Base-by-base conservation (phyloP, 768 basidiomycete species). In the Boletus pseudopeckii region DNA sequence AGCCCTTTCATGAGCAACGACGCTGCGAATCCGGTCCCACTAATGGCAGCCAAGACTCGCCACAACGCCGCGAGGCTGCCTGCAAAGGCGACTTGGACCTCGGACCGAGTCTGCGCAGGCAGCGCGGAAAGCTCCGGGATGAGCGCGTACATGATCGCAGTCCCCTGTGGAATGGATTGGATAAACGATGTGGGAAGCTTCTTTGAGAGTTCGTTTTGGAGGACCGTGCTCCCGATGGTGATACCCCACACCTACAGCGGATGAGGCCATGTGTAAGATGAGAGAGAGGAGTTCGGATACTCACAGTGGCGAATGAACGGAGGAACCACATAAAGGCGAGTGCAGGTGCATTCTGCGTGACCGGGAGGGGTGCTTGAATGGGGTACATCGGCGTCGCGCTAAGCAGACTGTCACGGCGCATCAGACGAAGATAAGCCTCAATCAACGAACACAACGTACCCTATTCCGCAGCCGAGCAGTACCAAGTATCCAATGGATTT, bases 221-320 rank as follows among this genome's bases (percentile, higher is more conserved):
- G 70, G 41, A 83, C 70, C 0, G 76, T 73, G 13, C 72, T 69
- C 6, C 77, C 75, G 50, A 84, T 72, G 0, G 76, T 70, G 47
- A 82, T 67, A 7, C 82, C 82, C 75, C 80, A 79, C 8, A 71
- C 69, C 74, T 81, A 64, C 9, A 1, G 39, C n/a, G 9, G 5
- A 26, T 5, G 17, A 38, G 4, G 7, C 2, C 5, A 3, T 5
- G 17, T 22, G 7, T 26, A 13, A 43, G 10, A 36, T 20, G 1
- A 15, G 17, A 38, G 20, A 42, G 26, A 20, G 24, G 39, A n/a
- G 30, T 8, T 3, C 8, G 15, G 43, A 52, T 13, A 46, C 65
- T 39, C 43, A 74, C 76, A 43, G 70, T 62, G 2, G 71, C 67
- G 43, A 75, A 75, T 2, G 63, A 56, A 7, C 77, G 71, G 6